Base-by-base conservation (phyloP, 177 flowering plant genomes). In the Tripterygium wilfordii region DNA sequence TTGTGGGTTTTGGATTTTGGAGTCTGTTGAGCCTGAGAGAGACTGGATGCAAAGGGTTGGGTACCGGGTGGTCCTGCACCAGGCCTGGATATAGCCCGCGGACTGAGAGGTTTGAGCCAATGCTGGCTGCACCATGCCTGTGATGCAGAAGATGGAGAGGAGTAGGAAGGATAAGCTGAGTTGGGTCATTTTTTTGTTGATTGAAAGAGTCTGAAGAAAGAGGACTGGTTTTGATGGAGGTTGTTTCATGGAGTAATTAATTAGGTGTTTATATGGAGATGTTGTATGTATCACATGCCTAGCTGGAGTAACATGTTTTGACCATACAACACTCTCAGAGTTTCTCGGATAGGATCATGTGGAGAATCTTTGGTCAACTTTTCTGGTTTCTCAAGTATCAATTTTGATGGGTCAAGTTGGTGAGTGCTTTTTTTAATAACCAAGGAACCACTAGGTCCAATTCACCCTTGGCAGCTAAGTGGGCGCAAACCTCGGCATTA, bases 11-110 rank as follows among this genome's bases (percentile, higher is more conserved):
- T 40, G 56, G 1, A 59, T 45, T 17, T 50, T 51, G 14, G 45
- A 4, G 35, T 51, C 56, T 18, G 54, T 48, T 17, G 32, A 54
- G 33, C 36, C 14, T 14, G 70, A 57, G 4, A 77, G 65, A 38
- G 28, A 41, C 1, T 35, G 48, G 8, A 64, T 41, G 23, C 83
- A 77, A 5, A 71, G 29, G 5, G 18, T n/a, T 1, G 65, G 66
- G 31, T 68, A 77, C 0, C 27, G 73, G 20, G 83, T 71, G 8
- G 48, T 3, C 12, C 23, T 37, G 51, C 83, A 77, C 4, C 67
- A 57, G 3, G 33, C 28, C 45, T 53, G 54, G 7, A 77, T 42
- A 22, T 57, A 71, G 58, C 53, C 40, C 59, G 51, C 8, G 67
- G 22, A 4, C 57, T 38, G 28, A 67, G 42, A 5, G 36, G 30